These are phyloP conservation scores for Picea abies DNA, from an alignment of 83 land plant species.

Conservation along the genomic window DNA sequence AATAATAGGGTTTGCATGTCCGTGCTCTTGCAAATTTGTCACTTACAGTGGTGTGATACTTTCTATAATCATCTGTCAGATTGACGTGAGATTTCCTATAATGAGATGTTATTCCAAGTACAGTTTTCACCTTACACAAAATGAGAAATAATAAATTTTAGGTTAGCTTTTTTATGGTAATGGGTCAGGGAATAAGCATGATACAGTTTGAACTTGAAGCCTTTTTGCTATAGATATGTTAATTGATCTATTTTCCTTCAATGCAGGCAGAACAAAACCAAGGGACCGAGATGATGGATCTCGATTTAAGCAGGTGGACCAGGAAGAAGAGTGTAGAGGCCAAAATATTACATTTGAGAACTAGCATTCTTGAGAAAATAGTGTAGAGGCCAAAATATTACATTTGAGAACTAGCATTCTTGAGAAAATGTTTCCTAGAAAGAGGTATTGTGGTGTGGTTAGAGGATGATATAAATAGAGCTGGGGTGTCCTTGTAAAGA, in stretches of 20 bases:
- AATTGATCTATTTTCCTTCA: not conserved
- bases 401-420: not conserved
- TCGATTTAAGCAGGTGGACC: not conserved
- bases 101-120: no score
- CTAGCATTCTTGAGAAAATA: not conserved
- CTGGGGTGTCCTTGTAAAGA: not conserved
- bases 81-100: not conserved
- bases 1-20: not conserved
- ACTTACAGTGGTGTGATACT: not conserved
- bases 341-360: not conserved
- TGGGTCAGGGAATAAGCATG: not conserved
- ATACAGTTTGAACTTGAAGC: not conserved
- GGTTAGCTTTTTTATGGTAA: not conserved
- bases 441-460: not conserved
- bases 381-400: not conserved
- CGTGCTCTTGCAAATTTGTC: not conserved
- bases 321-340: not conserved
- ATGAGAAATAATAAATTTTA: not conserved
- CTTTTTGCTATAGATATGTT: not conserved
- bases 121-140: not conserved
- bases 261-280: slow-evolving; percentile 15
- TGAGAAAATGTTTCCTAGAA: not conserved
- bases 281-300: slow-evolving; percentile 12
- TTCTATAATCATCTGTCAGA: not conserved
- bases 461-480: not conserved